Base-by-base conservation (phyloP, 1,284 basidiomycete genomes). In the Puccinia brachypodii region DNA sequence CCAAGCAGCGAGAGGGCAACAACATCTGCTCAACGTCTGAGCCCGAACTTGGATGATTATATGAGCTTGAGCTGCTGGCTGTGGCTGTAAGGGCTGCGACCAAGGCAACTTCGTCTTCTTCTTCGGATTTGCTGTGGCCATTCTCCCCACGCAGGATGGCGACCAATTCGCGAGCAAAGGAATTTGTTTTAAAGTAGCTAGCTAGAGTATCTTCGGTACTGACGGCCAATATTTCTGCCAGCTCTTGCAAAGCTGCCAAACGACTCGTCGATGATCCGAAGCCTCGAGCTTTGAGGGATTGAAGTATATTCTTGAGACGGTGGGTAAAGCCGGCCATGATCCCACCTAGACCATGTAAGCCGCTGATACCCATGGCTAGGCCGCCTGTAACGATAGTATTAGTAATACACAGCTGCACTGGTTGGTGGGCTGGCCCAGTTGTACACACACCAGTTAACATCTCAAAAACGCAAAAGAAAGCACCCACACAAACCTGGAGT, bases 171-270 rank as follows among this genome's bases (percentile, higher is more conserved):
- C 92, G 91, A 60, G 96, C 94, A 86, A 95, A 98, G 19, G 92
- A 90, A 85, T 96, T 94, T 38, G 95, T 92, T 83, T 94, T 94
- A 88, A 99, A 96, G 50, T 93, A 96, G 64, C 95, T 95, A 19
- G 94, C 93, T 60, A 99, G 89, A 0, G 95, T 98, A 87, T 99
- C 97, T 87, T 99, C 96, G 9, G 95, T 98, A 87, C 94, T 95
- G 87, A 99, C 96, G 83, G 94, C 94, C 80, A 99, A 91, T 64
- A 98, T 87, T 86, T 99, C 97, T 86, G 93, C 95, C 78, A 98
- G 91, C 86, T 99, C 96, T 85, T 98, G 95, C 19, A 99, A 89
- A 2, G 95, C 95, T 4, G 85, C 83, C 73, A 95, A 88, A 74
- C 98, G 91, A 68, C 94, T 91, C 36, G 92, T 93, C 83, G 93